Evolutionary conservation across 2,329 filamentous ascomycete genomes (phyloP), one percentile per base, ranked within the genome.

Genomic region (Rhinocladiella similis): DNA sequence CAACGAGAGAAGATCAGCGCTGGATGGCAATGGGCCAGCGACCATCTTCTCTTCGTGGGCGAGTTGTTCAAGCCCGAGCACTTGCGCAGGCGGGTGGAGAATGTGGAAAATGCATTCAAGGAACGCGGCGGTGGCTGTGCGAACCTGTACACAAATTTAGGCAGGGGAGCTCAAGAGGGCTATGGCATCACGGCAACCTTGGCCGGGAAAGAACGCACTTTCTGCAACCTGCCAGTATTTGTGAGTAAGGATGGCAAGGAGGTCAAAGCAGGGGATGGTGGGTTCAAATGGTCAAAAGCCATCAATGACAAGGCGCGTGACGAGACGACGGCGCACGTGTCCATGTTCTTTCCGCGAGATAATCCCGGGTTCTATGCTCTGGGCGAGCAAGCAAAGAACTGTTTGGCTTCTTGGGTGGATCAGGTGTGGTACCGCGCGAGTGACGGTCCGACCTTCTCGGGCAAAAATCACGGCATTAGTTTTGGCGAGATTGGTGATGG

Each of bases 31-130:
- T 97, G 92, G 91, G 90, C 90, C 13, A 85, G 88, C 14, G 94
- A 90, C 35, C 94, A 99, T 73, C 83, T 99, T 22, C 90, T 94
- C 71, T 99, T 97, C 67, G 90, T 97, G 1, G 91, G 91, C 1
- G 95, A 91, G 67, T 81, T 99, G 6, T 88, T 89, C 47, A 85
- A 90, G n/a, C 85, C 85, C 3, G 88, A 92, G 65, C 91, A 96
- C 68, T 77, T 97, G 62, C 85, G 86, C 64, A 83, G 85, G 67
- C 84, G 94, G 29, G 80, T 96, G 9, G 75, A 79, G n/a, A 81
- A 77, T 58, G 79, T 97, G 70, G 83, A n/a, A 78, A 80, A 56
- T 75, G 92, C 18, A 80, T 85, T 49, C 29, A 47, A 47, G 20
- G 61, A 64, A 35, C 52, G 60, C n/a, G 61, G 59, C 13, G 51